Percentiles rank a stretch among this genome's conserved stretches.
phyloP scores from a whole-genome alignment of 73 alveolate genomes.

The Tetrahymena borealis region DNA sequence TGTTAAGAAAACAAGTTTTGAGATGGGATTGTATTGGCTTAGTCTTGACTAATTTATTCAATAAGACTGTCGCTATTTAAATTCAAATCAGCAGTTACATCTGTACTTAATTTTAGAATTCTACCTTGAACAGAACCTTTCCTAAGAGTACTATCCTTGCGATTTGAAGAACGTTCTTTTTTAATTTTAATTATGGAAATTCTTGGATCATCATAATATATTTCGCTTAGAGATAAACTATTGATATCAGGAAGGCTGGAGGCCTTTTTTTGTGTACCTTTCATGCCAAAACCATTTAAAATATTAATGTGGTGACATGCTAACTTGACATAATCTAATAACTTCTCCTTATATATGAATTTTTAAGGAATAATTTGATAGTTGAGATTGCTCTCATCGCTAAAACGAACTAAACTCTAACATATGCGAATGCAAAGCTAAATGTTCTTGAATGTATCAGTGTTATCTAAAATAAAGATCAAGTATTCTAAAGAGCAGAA shows the following conservation, averaged over 20 bases:
- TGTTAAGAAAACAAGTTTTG: background rate
- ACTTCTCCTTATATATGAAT: background rate
- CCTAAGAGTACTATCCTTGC: background rate
- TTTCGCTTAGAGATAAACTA: background rate
- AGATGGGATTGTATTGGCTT: background rate
- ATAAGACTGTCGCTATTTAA: background rate
- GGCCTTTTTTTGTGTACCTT: background rate
- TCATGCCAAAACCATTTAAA: background rate
- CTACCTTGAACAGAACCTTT: background rate
- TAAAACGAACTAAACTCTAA: background rate
- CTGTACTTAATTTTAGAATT: background rate
- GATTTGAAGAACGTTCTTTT: background rate
- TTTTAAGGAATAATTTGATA: background rate
- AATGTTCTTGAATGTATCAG: background rate
- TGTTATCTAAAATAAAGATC: background rate
- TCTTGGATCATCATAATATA: background rate
- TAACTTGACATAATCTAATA: background rate
- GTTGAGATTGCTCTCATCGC: background rate
- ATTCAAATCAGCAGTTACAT: background rate
- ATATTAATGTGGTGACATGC: background rate
- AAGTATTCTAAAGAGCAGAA: background rate
- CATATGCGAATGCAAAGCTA: background rate
- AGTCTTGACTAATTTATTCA: background rate
- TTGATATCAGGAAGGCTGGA: background rate
- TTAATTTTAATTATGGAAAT: background rate